phyloP scores from a whole-genome alignment of 176 grass and related monocot genomes.

The Zoysia japonica region DNA sequence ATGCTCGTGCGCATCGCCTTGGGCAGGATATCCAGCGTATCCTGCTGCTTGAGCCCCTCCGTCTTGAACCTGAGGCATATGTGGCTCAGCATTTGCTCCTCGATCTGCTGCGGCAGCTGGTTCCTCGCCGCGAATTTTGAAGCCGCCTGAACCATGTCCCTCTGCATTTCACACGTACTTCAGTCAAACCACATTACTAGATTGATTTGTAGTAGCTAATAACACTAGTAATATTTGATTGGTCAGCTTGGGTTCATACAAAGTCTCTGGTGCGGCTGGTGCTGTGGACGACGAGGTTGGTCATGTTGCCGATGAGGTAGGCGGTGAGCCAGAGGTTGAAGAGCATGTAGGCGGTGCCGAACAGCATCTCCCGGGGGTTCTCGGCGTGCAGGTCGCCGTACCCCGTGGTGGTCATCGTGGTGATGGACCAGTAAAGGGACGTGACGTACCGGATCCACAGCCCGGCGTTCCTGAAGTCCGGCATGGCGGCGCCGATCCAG shows the following conservation, averaged over 20 bases:
- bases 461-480: conserved; percentile 74
- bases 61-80: conserved; percentile 86
- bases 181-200: neutral
- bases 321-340: conserved; percentile 91
- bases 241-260: conserved; percentile 44
- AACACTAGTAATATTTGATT: neutral
- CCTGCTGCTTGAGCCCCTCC: conserved; percentile 77
- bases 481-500: conserved; percentile 85
- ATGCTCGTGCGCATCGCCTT: conserved; percentile 77
- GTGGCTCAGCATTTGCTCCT: conserved; percentile 87
- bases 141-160: conserved; percentile 71
- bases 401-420: conserved; percentile 87
- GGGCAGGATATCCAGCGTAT: conserved; percentile 68
- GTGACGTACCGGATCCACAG: conserved; percentile 84
- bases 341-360: conserved; percentile 87
- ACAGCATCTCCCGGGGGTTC: conserved; percentile 87
- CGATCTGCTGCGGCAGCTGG: conserved; percentile 63
- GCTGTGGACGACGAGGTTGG: conserved; percentile 97
- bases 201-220: neutral
- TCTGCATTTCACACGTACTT: conserved; percentile 41
- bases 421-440: conserved; percentile 93
- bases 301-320: conserved; percentile 98
- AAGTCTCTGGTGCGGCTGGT: conserved; percentile 95
- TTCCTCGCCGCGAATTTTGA: conserved; percentile 79
- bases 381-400: conserved; percentile 96